A percentile compares a stretch with the other conserved stretches of the same genome.
phyloP scores from a whole-genome alignment of 2,329 filamentous ascomycete genomes.

The Gaeumannomyces tritici region DNA sequence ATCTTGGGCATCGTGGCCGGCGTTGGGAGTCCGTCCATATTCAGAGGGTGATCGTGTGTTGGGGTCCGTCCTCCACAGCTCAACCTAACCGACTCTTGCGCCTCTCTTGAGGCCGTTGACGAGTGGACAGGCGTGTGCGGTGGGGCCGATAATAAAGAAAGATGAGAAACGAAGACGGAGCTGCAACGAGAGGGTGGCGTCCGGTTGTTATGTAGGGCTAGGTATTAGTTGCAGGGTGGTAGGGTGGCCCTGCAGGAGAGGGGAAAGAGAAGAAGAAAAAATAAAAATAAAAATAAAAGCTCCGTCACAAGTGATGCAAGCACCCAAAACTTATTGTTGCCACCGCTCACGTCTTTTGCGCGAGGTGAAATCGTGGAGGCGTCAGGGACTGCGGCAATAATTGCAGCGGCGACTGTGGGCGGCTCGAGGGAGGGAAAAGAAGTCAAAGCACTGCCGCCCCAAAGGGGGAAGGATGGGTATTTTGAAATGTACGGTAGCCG shows the following conservation, averaged over 20 bases:
- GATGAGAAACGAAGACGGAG: not conserved
- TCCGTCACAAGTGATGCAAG: not conserved
- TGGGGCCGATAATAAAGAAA: not conserved
- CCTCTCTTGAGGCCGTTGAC: not conserved
- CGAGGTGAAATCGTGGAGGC: not conserved
- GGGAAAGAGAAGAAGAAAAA: too few relatives aligned
- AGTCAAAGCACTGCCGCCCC: not conserved
- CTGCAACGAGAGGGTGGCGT: not conserved
- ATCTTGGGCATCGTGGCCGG: slow-evolving; percentile 10
- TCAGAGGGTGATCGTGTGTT: not conserved
- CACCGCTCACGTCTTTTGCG: not conserved
- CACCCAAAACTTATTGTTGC: not conserved
- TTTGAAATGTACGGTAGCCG: not conserved
- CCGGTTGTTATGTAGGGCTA: not conserved
- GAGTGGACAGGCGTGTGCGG: not conserved
- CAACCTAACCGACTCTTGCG: not conserved
- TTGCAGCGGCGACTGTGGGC: not conserved
- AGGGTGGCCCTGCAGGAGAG: too few relatives aligned
- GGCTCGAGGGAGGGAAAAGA: not conserved
- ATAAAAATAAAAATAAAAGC: too few relatives aligned
- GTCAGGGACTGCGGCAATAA: not conserved
- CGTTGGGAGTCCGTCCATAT: not conserved
- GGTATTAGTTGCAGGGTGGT: not conserved
- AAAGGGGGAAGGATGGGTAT: not conserved
- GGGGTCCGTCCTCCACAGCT: not conserved